These are phyloP conservation scores for Psilocybe azurescens DNA, from an alignment of 768 basidiomycete genomes.

Conservation along the genomic window DNA sequence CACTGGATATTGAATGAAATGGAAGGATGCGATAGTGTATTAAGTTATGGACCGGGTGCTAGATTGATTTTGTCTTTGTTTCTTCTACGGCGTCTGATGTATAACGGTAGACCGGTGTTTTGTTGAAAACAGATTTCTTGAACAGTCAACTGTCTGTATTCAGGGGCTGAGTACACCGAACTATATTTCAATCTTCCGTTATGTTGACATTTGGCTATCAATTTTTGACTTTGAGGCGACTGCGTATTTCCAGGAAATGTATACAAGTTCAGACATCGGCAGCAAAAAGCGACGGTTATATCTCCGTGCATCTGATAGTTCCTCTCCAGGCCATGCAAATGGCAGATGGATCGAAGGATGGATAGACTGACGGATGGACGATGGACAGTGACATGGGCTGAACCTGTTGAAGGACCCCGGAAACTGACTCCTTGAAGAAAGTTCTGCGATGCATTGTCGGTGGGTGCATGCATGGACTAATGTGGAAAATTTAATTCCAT, in stretches of 20 bases:
- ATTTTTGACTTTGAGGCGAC: background rate
- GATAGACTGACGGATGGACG: background rate
- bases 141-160: background rate
- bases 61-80: background rate
- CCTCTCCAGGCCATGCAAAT: slow-evolving; percentile 1
- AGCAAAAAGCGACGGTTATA: background rate
- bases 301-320: background rate
- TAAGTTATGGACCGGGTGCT: background rate
- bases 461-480: slow-evolving; percentile 2
- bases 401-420: slow-evolving; percentile 6
- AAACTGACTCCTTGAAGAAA: background rate
- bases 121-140: background rate
- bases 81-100: background rate
- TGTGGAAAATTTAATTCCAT: slow-evolving; percentile 8
- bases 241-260: background rate
- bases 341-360: background rate
- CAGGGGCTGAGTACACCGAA: background rate
- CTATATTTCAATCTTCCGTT: background rate
- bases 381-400: background rate
- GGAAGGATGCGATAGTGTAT: background rate
- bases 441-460: background rate
- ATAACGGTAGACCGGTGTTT: background rate
- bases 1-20: background rate
- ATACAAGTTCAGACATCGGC: background rate
- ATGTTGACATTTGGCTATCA: background rate